These are phyloP conservation scores for Wallemia hederae DNA, from an alignment of 1,284 basidiomycete species.

Conservation along the genomic window DNA sequence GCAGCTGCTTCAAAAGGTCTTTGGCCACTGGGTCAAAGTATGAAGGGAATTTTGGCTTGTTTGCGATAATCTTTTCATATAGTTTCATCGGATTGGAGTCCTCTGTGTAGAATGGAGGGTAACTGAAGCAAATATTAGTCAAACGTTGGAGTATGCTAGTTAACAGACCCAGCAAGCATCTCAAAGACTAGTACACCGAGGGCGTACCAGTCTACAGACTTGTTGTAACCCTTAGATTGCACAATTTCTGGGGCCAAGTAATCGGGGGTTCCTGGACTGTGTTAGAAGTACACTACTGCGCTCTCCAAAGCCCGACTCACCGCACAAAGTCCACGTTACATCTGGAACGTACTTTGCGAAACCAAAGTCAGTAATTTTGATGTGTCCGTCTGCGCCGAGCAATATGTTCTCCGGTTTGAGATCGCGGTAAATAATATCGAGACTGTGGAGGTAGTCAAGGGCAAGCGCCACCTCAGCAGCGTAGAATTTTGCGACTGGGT, in stretches of 20 bases:
- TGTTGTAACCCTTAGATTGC: conserved; percentile 21
- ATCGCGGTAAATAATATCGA: conserved; percentile 22
- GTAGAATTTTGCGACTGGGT: conserved; percentile 24
- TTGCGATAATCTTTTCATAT: conserved; percentile 18
- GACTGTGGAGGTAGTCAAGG: conserved; percentile 20
- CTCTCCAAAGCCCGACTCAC: background rate
- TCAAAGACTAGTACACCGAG: conserved; percentile 22
- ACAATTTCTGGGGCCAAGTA: conserved; percentile 21
- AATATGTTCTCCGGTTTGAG: conserved; percentile 24
- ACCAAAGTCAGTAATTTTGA: conserved; percentile 23
- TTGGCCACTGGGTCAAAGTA: conserved; percentile 20
- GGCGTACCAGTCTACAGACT: conserved; percentile 24
- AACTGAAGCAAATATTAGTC: conserved; percentile 16
- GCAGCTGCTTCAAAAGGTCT: conserved; percentile 19
- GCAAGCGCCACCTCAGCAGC: conserved; percentile 22
- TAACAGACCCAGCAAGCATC: conserved; percentile 13
- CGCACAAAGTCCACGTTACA: conserved; percentile 19
- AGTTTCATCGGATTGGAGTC: conserved; percentile 27
- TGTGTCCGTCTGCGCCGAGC: conserved; percentile 18
- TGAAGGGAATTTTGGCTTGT: conserved; percentile 19
- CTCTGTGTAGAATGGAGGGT: conserved; percentile 26
- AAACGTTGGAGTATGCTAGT: background rate
- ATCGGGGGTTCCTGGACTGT: conserved; percentile 8
- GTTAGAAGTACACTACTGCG: conserved; percentile 1
- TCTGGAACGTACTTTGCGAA: conserved; percentile 22